Evolutionary conservation across 495 filamentous ascomycete species (phyloP), one percentile per base, ranked within the genome.

Genomic region (Annulohypoxylon nitens): DNA sequence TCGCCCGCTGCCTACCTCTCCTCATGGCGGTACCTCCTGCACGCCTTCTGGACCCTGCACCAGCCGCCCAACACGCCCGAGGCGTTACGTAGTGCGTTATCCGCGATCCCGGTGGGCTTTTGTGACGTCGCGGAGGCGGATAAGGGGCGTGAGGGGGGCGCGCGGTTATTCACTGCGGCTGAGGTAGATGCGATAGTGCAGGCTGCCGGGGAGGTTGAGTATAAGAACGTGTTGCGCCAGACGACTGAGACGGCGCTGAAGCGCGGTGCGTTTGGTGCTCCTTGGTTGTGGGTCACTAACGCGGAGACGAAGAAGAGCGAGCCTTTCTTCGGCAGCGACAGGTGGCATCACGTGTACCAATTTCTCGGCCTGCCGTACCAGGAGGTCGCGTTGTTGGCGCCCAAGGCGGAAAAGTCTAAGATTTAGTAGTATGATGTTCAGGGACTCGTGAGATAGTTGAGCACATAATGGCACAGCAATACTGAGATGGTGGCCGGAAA

Each of bases 321-420:
- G 81, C 89, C 90, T 2, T 93, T 93, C 78, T 94, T 94, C 78
- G 92, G 92, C 2, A 93, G 91, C 79, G 92, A 93, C 81, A 83
- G 91, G 82, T 93, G 80, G 47, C 65, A 79, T 30, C 82, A 79
- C 64, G 67, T 86, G 11, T 86, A 83, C 58, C 75, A 78, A 43
- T 83, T 79, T 55, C 71, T 86, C 39, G 80, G 73, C 0, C 43
- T 85, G 33, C 83, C 83, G 10, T 82, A 76, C 55, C 77, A 70
- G 57, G 77, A 80, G 12, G 71, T 83, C 6, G 65, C 69, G 45
- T 26, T 85, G 54, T 43, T 83, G 39, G 75, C 81, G 33, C 74
- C 76, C 7, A 54, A 57, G 0, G 65, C 34, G 58, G 66, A 36
- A 30, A 69, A 68, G 48, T 57, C 68, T 12, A 65, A 57, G 61